Percentiles rank a stretch among this genome's conserved stretches.
phyloP scores from a whole-genome alignment of 2,329 filamentous ascomycete species.

The Verticillium isaacii region DNA sequence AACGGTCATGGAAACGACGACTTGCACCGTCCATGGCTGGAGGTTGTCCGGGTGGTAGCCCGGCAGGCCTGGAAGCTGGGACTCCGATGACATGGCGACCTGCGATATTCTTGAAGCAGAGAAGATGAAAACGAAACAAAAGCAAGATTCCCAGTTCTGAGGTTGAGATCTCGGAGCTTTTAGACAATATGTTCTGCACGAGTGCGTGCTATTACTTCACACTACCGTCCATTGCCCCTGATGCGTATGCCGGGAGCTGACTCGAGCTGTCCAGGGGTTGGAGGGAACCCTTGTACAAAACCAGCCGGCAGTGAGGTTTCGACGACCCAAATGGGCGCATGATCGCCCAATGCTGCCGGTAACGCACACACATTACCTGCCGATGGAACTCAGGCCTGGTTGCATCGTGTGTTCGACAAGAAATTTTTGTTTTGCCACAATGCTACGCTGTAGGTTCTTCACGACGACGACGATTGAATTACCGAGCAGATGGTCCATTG shows the following conservation, averaged over 20 bases:
- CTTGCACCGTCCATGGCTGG: constrained; percentile 36
- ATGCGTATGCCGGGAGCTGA: background rate
- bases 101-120: background rate
- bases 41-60: constrained; percentile 29
- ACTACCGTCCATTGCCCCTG: background rate
- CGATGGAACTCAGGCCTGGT: too few relatives aligned
- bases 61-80: constrained; percentile 17
- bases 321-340: background rate
- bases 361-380: background rate
- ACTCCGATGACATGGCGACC: constrained; percentile 1
- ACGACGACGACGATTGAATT: too few relatives aligned
- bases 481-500: too few relatives aligned
- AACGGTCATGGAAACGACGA: constrained; percentile 34
- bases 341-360: background rate
- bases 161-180: background rate
- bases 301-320: background rate
- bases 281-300: background rate
- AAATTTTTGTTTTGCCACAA: too few relatives aligned
- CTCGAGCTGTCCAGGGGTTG: background rate
- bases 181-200: background rate
- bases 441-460: too few relatives aligned
- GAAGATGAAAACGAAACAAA: background rate
- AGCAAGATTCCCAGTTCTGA: background rate
- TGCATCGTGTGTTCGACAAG: too few relatives aligned
- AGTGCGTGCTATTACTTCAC: background rate